Evolutionary conservation across 2,329 filamentous ascomycete species (phyloP).

Genomic region (Pezicula radicicola): DNA sequence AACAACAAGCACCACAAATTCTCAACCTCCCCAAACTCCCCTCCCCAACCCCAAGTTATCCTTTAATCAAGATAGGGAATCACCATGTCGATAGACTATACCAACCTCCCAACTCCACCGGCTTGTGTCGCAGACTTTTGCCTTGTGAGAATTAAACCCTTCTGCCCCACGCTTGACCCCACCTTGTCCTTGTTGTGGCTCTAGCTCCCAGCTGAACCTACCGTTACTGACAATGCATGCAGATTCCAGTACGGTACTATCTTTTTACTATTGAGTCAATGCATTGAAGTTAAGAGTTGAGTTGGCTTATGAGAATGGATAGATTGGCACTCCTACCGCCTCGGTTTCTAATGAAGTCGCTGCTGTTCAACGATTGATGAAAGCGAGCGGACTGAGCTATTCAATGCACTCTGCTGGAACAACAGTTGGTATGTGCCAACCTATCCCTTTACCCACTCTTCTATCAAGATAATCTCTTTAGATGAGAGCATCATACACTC

Average conservation of each 20-base stretch:
- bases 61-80: too few species aligned
- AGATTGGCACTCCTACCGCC: slow-evolving; percentile 76
- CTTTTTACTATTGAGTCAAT: neutral
- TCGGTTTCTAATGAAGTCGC: slow-evolving; percentile 84
- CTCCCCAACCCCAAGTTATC: too few species aligned
- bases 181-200: neutral
- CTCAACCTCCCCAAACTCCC: too few species aligned
- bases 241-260: neutral
- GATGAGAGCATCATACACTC: neutral
- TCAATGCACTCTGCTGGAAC: slow-evolving; percentile 93
- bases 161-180: neutral
- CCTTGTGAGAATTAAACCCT: slow-evolving; percentile 50
- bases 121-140: slow-evolving; percentile 88
- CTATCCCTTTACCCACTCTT: neutral
- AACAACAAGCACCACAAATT: too few species aligned
- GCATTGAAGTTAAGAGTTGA: neutral
- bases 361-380: slow-evolving; percentile 80
- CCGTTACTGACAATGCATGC: neutral
- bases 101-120: slow-evolving; percentile 59
- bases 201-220: neutral
- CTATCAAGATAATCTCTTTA: neutral
- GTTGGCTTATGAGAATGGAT: neutral
- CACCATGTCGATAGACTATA: slow-evolving; percentile 32
- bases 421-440: slow-evolving; percentile 68
- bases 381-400: slow-evolving; percentile 76